Conservation (phyloP, 805 yeast species). For the Monosporozyma solicola region DNA sequence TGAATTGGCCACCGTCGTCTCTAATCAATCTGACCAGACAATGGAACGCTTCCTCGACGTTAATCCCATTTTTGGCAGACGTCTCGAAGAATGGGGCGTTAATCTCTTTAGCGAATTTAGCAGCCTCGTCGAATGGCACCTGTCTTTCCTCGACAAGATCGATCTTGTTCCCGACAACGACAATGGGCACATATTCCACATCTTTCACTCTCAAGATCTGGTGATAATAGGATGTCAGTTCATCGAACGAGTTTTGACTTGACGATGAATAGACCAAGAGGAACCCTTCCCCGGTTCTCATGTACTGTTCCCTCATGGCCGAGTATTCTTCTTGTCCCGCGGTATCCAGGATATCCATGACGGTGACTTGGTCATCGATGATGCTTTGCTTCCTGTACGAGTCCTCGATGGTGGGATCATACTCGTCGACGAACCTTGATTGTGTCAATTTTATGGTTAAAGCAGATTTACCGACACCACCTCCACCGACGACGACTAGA, state of each 20-base stretch:
- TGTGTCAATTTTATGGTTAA: constrained; percentile 91
- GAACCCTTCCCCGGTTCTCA: constrained; percentile 95
- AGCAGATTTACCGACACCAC: constrained; percentile 98
- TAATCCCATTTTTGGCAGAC: constrained; percentile 81
- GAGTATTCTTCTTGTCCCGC: constrained; percentile 98
- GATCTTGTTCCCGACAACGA: constrained; percentile 74
- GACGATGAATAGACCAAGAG: constrained; percentile 82
- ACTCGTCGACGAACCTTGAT: constrained; percentile 92
- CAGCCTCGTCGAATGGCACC: constrained; percentile 59
- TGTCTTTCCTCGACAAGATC: constrained; percentile 72
- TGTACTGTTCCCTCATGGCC: constrained; percentile 89
- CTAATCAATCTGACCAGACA: constrained; percentile 54
- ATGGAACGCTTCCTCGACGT: constrained; percentile 80
- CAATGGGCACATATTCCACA: constrained; percentile 63
- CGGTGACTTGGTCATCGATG: constrained; percentile 68
- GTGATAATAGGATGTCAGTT: constrained; percentile 68
- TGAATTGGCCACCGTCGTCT: constrained; percentile 25
- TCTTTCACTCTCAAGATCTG: constrained; percentile 76
- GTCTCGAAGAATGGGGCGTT: constrained; percentile 80
- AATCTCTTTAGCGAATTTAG: constrained; percentile 51
- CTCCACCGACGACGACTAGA: constrained; percentile 95
- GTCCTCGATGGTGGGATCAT: constrained; percentile 96
- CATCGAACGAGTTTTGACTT: constrained; percentile 76
- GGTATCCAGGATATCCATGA: constrained; percentile 86
- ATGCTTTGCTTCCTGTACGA: constrained; percentile 81